Conservation (phyloP, 352 stramenopile genomes). For the Phytophthora sp. region DNA sequence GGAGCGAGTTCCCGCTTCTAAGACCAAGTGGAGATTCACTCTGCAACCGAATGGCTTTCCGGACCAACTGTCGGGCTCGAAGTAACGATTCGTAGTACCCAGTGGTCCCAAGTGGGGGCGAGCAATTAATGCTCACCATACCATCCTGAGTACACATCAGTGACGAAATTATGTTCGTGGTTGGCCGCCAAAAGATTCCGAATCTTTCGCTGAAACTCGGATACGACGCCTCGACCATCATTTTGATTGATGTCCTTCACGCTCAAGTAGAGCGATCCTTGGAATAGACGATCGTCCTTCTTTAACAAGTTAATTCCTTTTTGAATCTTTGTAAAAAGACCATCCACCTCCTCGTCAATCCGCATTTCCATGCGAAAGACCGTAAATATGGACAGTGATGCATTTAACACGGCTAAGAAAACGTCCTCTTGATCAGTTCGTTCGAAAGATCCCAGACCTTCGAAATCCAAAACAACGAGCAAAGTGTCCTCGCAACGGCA, state of each 20-base stretch:
- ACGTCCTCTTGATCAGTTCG: too few species aligned
- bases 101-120: neutral
- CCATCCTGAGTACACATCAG: neutral
- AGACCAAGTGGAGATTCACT: neutral
- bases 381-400: too few species aligned
- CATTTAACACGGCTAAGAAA: too few species aligned
- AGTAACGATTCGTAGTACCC: neutral
- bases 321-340: conserved; percentile 67
- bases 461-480: too few species aligned
- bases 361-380: too few species aligned
- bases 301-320: conserved; percentile 70
- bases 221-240: neutral
- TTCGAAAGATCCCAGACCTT: too few species aligned
- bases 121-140: neutral
- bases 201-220: too few species aligned
- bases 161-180: neutral
- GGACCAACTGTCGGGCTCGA: too few species aligned
- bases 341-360: conserved; percentile 80
- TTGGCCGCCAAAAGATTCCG: too few species aligned
- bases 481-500: too few species aligned
- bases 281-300: conserved; percentile 55
- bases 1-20: neutral
- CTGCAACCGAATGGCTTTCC: neutral
- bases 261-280: conserved; percentile 44
- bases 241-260: neutral